These are phyloP conservation scores for Trichoderma breve DNA, from an alignment of 2,329 filamentous ascomycete species.

Conservation along the genomic window DNA sequence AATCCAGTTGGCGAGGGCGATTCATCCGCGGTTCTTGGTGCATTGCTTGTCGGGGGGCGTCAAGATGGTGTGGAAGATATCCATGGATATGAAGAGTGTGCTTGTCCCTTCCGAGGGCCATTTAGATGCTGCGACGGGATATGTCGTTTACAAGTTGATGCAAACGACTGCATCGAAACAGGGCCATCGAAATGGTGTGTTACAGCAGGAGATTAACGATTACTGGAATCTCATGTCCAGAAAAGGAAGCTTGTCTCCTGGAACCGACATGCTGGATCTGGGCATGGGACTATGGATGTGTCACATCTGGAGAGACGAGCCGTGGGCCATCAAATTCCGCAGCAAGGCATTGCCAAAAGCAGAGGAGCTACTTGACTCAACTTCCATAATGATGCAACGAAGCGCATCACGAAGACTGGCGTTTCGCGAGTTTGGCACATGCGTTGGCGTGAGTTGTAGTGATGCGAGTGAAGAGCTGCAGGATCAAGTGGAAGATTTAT, in stretches of 20 bases:
- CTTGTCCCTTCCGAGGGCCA: slow-evolving; percentile 53
- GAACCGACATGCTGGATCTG: slow-evolving; percentile 52
- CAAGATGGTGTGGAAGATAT: slow-evolving; percentile 57
- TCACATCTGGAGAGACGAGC: slow-evolving; percentile 49
- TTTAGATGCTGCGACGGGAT: slow-evolving; percentile 55
- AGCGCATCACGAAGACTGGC: slow-evolving; percentile 39
- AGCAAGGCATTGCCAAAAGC: slow-evolving; percentile 31
- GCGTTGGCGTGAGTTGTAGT: slow-evolving; percentile 46
- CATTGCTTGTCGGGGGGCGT: slow-evolving; percentile 21
- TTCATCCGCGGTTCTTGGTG: slow-evolving; percentile 52
- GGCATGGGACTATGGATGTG: slow-evolving; percentile 59
- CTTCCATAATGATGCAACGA: slow-evolving; percentile 26
- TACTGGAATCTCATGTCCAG: slow-evolving; percentile 49
- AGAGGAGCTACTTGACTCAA: slow-evolving; percentile 24
- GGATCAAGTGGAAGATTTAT: slow-evolving; percentile 28
- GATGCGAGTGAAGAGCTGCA: slow-evolving; percentile 34
- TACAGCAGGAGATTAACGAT: slow-evolving; percentile 51
- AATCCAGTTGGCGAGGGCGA: slow-evolving; percentile 49
- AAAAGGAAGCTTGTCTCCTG: slow-evolving; percentile 41
- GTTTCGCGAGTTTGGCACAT: slow-evolving; percentile 55
- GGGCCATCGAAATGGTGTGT: slow-evolving; percentile 20
- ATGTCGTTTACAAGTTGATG: slow-evolving; percentile 48
- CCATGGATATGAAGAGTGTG: slow-evolving; percentile 45
- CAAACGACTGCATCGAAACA: slow-evolving; percentile 39
- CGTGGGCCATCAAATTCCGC: slow-evolving; percentile 45